Percentiles rank a stretch among this genome's conserved stretches.
Evolutionary conservation across 768 basidiomycete genomes (phyloP).

Genomic region (Mycena crocata): DNA sequence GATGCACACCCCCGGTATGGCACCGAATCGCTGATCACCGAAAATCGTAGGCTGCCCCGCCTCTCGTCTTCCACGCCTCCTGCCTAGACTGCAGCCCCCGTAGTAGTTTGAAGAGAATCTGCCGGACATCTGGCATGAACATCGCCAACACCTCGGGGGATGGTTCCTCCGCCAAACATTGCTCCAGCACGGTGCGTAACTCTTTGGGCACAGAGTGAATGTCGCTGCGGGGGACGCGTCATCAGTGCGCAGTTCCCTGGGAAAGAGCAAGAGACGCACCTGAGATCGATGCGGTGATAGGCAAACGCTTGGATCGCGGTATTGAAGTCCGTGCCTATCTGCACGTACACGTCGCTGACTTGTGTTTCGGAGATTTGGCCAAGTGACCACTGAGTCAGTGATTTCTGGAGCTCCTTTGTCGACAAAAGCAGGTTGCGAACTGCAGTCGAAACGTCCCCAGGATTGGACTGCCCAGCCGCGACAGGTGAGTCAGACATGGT

Average conservation of each 20-base stretch:
- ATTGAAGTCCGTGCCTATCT: conserved; percentile 92
- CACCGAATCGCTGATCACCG: conserved; percentile 12
- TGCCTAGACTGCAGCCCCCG: conserved; percentile 88
- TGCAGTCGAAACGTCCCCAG: conserved; percentile 66
- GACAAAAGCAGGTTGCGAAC: conserved; percentile 79
- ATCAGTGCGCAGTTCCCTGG: neutral
- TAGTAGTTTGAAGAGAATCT: conserved; percentile 84
- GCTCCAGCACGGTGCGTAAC: conserved; percentile 74
- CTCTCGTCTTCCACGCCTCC: conserved; percentile 46
- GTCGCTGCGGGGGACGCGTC: conserved; percentile 58
- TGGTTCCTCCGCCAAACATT: conserved; percentile 80
- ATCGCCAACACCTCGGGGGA: conserved; percentile 75
- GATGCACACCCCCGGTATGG: neutral
- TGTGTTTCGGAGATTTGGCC: conserved; percentile 69
- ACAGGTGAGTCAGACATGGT: conserved; percentile 26
- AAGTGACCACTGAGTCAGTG: conserved; percentile 75
- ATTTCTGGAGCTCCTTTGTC: conserved; percentile 85
- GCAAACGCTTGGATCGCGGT: conserved; percentile 80
- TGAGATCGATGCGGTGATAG: conserved; percentile 78
- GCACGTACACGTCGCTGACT: conserved; percentile 92
- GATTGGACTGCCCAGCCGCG: conserved; percentile 39
- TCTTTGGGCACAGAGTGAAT: conserved; percentile 72
- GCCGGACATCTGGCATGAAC: conserved; percentile 85
- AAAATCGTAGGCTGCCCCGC: conserved; percentile 4
- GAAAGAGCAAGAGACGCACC: conserved; percentile 57